Evolutionary conservation across 2,329 filamentous ascomycete genomes (phyloP).

Genomic region (Exophiala aquamarina): DNA sequence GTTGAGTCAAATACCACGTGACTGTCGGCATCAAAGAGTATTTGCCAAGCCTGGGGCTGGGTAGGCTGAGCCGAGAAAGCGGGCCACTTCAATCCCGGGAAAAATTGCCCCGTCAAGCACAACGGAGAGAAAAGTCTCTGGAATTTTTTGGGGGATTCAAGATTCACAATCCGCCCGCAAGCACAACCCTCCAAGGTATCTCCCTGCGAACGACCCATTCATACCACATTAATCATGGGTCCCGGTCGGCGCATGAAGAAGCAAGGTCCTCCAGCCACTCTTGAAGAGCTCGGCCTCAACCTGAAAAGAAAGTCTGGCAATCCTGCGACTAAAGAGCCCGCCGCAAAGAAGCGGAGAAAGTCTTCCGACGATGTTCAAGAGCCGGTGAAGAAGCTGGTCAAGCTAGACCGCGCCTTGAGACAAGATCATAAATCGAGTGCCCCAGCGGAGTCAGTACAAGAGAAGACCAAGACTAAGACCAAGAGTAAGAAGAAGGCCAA

Average conservation of each 20-base stretch:
- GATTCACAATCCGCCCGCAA: not conserved
- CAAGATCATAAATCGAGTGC: conserved; percentile 27
- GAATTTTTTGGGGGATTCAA: not conserved
- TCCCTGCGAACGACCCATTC: not conserved
- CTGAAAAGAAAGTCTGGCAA: conserved; percentile 81
- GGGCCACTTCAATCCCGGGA: too few species aligned
- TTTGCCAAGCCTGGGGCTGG: too few species aligned
- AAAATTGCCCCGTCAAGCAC: too few species aligned
- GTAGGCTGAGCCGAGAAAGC: too few species aligned
- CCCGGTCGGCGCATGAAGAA: conserved; percentile 91
- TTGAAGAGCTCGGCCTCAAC: conserved; percentile 69
- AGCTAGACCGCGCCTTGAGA: conserved; percentile 32
- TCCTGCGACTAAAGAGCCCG: conserved; percentile 57
- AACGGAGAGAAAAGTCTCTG: too few species aligned
- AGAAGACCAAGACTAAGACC: conserved; percentile 33
- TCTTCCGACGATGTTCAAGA: conserved; percentile 43
- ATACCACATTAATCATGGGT: conserved; percentile 62
- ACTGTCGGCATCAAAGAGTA: too few species aligned
- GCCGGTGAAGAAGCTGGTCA: conserved; percentile 42
- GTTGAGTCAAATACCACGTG: too few species aligned
- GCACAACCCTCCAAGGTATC: not conserved
- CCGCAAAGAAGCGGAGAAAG: conserved; percentile 66
- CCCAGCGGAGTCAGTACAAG: conserved; percentile 34
- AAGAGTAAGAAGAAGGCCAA: conserved; percentile 35
- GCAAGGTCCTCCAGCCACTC: conserved; percentile 79